Base-by-base conservation (phyloP, 2,329 filamentous ascomycete species). In the Ceratocystis diversiconidia region DNA sequence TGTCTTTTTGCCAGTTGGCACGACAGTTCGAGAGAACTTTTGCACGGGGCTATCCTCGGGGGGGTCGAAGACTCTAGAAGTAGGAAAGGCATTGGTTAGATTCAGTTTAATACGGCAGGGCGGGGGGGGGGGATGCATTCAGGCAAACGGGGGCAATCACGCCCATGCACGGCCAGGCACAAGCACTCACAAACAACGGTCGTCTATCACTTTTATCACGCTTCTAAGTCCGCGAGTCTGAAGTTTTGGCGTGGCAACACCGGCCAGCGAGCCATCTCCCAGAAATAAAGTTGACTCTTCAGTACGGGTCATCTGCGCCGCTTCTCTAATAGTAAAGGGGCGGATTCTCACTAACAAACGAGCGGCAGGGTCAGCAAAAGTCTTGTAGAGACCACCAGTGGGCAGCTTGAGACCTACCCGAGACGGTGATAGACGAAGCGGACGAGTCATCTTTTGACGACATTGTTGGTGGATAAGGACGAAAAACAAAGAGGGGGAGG, bases 191-290 rank as follows among this genome's bases (percentile, higher is more conserved):
- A 99, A 78, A 78, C 94, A 97, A 72, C 89, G 89, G 73, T 96
- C 92, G 73, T 99, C 95, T 64, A 99, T 83, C 22, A 99, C 92
- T 76, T 96, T 97, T 77, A 99, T 89, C 64, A 99, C 91, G 1
- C 90, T 86, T 71, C 92, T 83, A 66, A 99, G 85, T 6, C 95
- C 94, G 72, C 92, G 91, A 71, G 89, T 85, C 68, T 87, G 85
- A 41, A 96, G 82, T 73, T 92, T 95, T 0, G 92, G 92, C 1
- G 90, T 83, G 0, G 92, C 91, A 15, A 83, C 86, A 59, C 85
- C 88, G n/a, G 94, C 94, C 66, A 99, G 81, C 19, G 92, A 97
- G 67, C 94, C 94, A 74, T 99, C 94, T 68, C 94, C 94, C n/a
- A 99, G 83, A 73, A 99, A 99, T 46, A 96, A 76, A 4, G 90